Percentiles rank a stretch among this genome's conserved stretches.
Conservation (phyloP, 2,329 filamentous ascomycete species). For the Aspergillus fumigatiaffinis region DNA sequence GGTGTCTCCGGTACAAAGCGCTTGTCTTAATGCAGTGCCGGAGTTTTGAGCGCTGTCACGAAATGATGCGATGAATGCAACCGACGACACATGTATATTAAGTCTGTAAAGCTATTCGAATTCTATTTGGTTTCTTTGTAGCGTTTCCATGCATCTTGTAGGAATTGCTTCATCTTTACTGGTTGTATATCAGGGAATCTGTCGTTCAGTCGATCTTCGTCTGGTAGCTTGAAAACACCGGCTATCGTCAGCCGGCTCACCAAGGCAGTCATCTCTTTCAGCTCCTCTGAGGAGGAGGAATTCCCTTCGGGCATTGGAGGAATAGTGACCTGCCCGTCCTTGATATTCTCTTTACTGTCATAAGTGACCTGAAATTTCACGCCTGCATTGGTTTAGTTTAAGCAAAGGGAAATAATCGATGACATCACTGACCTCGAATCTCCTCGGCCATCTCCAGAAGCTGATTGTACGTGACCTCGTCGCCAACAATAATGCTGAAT, state of each 20-base stretch:
- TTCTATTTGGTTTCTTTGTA: neutral
- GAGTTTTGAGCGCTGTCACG: neutral
- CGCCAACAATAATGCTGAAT: conserved; percentile 34
- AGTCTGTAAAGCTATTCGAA: neutral
- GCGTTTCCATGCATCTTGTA: conserved; percentile 9
- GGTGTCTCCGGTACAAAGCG: neutral
- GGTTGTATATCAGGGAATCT: conserved; percentile 22
- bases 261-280: conserved; percentile 22
- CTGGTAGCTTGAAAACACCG: conserved; percentile 25
- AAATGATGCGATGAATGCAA: neutral
- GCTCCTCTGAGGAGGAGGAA: conserved; percentile 19
- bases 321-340: conserved; percentile 33
- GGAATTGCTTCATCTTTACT: conserved; percentile 20
- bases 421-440: conserved; percentile 32
- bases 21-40: neutral
- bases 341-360: conserved; percentile 31
- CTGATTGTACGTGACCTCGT: conserved; percentile 44
- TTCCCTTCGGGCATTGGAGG: conserved; percentile 19
- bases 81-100: neutral
- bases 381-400: conserved; percentile 14
- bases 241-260: conserved; percentile 27
- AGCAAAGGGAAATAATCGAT: neutral
- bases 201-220: conserved; percentile 17
- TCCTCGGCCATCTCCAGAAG: conserved; percentile 43
- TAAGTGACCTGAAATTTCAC: conserved; percentile 34